Base-by-base conservation (phyloP, 192 early-diverging fungal species). In the Diversispora eburnea region DNA sequence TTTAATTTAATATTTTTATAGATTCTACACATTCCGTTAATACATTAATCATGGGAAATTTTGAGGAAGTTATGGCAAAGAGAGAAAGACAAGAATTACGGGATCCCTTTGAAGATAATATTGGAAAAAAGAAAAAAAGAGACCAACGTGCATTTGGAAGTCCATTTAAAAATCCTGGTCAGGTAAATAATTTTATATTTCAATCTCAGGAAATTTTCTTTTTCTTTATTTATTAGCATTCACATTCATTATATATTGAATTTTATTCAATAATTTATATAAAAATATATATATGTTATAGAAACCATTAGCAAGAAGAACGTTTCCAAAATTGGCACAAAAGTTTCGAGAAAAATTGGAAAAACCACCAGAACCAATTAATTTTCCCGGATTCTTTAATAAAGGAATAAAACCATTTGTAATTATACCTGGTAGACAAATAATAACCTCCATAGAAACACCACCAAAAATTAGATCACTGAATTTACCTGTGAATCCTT, bases 91-190 rank as follows among this genome's bases (percentile, higher is more conserved):
- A 19, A 20, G 8, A 22, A 19, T 58, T 58, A 19, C n/a, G 57
- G 22, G 19, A 58, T 20, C 22, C 22, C n/a, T 58, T 22, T 19
- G n/a, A 58, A 22, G 5, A 22, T 58, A 25, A 33, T 58, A 8
- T 20, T 4, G 22, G 22, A 20, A 20, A 13, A 20, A 58, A 58
- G 22, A 58, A 58, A 19, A 58, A 58, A 8, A 19, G 22, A 19
- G 57, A 58, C 22, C n/a, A 58, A 8, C 57, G 57, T 19, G 57
- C 57, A 22, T 58, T 58, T 58, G 57, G 57, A 20, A 58, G 57
- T 58, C 57, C 57, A 25, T 58, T 25, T 7, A 58, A 58, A 58
- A 58, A 58, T 58, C 57, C 57, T 58, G 19, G 8, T 25, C 57
- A 58, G 57, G 57, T 58, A 58, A 51, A 33, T 33, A 33, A 33